phyloP scores from a whole-genome alignment of 352 stramenopile species.

The Globisporangium solare region DNA sequence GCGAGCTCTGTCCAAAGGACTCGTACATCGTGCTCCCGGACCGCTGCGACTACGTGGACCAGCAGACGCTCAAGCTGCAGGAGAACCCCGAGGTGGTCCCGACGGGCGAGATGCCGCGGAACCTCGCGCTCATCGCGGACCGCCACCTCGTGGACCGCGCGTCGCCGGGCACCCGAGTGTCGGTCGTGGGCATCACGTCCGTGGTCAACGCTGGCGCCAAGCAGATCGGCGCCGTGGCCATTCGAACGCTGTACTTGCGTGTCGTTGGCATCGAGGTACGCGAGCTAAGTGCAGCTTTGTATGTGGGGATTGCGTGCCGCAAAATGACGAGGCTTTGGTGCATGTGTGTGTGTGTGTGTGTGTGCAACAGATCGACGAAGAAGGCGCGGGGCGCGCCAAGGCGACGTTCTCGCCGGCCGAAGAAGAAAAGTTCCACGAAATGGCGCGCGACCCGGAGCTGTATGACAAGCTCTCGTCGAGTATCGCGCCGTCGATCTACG shows the following conservation, averaged over 20 bases:
- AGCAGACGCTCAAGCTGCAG: constrained; percentile 98
- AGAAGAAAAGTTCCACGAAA: constrained; percentile 96
- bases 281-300: background rate
- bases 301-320: background rate
- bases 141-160: constrained; percentile 94
- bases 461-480: constrained; percentile 91
- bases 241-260: constrained; percentile 93
- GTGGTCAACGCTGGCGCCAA: constrained; percentile 86
- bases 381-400: constrained; percentile 85
- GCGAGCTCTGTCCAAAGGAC: constrained; percentile 73
- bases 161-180: constrained; percentile 94
- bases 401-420: constrained; percentile 94
- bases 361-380: constrained; percentile 75
- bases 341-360: background rate
- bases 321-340: background rate
- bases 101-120: constrained; percentile 98
- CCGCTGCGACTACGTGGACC: constrained; percentile 93
- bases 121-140: constrained; percentile 93
- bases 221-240: constrained; percentile 76
- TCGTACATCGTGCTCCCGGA: constrained; percentile 96
- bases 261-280: constrained; percentile 93
- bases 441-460: constrained; percentile 87
- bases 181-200: constrained; percentile 94
- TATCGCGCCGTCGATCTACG: constrained; percentile 94
- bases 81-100: constrained; percentile 95